Evolutionary conservation across 371 early-diverging fungal species (phyloP), one percentile per base, ranked within the genome.

Genomic region (Rhizopus stolonifer): DNA sequence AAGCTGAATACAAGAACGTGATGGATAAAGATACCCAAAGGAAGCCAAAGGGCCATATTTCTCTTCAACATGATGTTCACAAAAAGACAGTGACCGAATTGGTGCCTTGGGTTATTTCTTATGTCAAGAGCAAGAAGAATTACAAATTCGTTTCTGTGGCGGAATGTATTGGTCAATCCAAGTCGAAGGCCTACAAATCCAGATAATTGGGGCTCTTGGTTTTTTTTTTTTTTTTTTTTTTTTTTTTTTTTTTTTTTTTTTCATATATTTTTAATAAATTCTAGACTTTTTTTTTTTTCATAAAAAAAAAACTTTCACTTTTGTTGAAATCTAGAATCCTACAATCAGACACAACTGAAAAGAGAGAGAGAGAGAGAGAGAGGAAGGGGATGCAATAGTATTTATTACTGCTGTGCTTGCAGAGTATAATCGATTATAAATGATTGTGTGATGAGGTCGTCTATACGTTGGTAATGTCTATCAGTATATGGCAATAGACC

Each of bases 401-500:
- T 42, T 40, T 56, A 58, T 57, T 69, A 61, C 61, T 69, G 60
- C 59, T 74, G 70, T 39, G 88, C 84, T 54, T 87, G 85, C 56
- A 91, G 74, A n/a, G 92, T 89, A 55, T 90, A 87, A 64, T 94
- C 95, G 39, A 98, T 69, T 26, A 95, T 81, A 64, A 84, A 91
- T 23, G 90, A 90, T 71, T 89, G 83, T n/a, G 90, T 92, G 17
- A 95, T 69, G 42, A 94, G 61, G 43, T 82, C 79, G 56, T 94
- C 92, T 2, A 93, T 74, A 44, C 92, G 86, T 54, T 81, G 80
- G 65, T 85, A 92, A 67, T 96, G 96, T 43, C 96, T 88, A 60
- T 97, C 93, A 7, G 94, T 89, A 62, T 95, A 98, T 24, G 96
- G 91, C 48, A 91, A 64, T 44, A 96, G 62, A 18, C 89, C 88